Conservation (phyloP, 495 filamentous ascomycete species). For the Chaetomium fimeti region DNA sequence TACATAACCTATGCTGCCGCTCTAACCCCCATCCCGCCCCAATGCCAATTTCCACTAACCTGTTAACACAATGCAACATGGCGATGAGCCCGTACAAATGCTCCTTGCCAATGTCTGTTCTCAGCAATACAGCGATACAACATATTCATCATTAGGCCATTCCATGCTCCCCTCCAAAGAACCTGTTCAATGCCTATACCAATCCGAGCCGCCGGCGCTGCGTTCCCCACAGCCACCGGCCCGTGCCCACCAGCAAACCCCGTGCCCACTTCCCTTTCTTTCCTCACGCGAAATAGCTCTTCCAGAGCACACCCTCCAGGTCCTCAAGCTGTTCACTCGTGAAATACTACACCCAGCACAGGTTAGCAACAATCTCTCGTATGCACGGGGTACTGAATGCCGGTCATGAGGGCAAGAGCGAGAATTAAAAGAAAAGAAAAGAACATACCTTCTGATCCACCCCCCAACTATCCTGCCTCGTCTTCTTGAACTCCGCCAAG, state of each 20-base stretch:
- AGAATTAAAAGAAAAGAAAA: not conserved
- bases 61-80: too few relatives aligned
- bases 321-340: conserved; percentile 90
- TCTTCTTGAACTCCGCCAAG: conserved; percentile 98
- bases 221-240: too few relatives aligned
- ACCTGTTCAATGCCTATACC: not conserved
- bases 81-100: too few relatives aligned
- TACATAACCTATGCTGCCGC: not conserved
- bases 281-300: conserved; percentile 90
- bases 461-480: conserved; percentile 97
- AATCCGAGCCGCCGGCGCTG: not conserved
- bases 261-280: not conserved
- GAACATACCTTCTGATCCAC: conserved; percentile 87
- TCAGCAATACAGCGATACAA: too few relatives aligned
- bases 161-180: too few relatives aligned
- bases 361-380: conserved; percentile 23
- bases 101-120: too few relatives aligned
- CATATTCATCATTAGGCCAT: too few relatives aligned
- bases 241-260: not conserved
- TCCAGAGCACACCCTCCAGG: conserved; percentile 95
- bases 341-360: conserved; percentile 65
- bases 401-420: not conserved
- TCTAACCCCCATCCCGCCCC: too few relatives aligned
- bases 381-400: not conserved
- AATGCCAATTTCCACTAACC: too few relatives aligned